Evolutionary conservation across 2,329 filamentous ascomycete genomes (phyloP), one percentile per base, ranked within the genome.

Genomic region (Ophiostoma piceae): DNA sequence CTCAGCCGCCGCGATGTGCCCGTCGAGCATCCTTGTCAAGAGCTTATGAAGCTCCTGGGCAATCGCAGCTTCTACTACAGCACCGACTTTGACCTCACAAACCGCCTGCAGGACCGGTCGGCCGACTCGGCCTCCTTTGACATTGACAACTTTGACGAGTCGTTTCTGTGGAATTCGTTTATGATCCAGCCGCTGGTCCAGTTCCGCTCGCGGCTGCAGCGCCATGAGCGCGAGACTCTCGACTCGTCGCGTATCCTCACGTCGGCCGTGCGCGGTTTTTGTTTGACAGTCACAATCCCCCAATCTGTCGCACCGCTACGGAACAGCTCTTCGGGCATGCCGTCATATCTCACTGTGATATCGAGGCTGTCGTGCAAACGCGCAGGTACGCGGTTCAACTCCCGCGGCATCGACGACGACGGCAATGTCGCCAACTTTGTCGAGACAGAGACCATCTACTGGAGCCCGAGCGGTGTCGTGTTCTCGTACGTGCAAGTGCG

Each of bases 381-480:
- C 80, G 95, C 95, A 22, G 95, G 95, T 29, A 99, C 95, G 19
- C 87, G 95, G 57, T 99, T 98, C 83, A 98, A 98, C 78, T 90
- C 94, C n/a, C 87, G 95, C 74, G 95, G 95, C 54, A 97, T 99
- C 73, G 95, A 99, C 76, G 95, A 99, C 77, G 93, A 98, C 76
- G 95, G 95, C 16, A 92, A 98, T 75, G 95, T 98, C 37, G 94
- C 95, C 72, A 99, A 99, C 79, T 99, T 97, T 79, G 95, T 98
- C n/a, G 95, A 99, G 79, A 95, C 93, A 0, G 95, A 99, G 80
- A 96, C 93, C 0, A 88, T 94, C 57, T 94, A 96, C 76, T 97
- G 92, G 90, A 90, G 90, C 74, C 91, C 91, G 0, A 87, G 88
- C 0, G 87, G 87, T 3, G 81, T 92, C 7, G 88, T 92, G 69